phyloP scores from a whole-genome alignment of 345 rosid species.

The Mangifera indica region DNA sequence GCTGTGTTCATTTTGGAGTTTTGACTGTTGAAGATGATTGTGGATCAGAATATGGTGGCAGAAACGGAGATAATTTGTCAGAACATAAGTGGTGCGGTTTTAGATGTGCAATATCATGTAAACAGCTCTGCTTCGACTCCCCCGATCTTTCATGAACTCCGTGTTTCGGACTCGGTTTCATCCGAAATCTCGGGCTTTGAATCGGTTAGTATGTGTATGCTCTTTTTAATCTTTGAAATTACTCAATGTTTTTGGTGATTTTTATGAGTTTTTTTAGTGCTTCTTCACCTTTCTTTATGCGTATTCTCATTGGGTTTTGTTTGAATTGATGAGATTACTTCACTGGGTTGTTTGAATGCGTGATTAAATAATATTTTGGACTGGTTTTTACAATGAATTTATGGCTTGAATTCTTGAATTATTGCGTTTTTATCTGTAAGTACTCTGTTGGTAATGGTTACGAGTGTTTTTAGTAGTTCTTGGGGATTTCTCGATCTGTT shows the following conservation, averaged over 20 bases:
- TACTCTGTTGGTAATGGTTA: not conserved
- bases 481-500: not conserved
- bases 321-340: not conserved
- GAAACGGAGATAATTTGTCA: conserved; percentile 39
- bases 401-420: no score
- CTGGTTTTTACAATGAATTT: no score
- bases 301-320: not conserved
- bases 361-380: no score
- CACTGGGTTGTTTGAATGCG: no score
- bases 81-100: conserved; percentile 14
- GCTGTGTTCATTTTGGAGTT: not conserved
- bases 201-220: conserved; percentile 38
- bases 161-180: conserved; percentile 33
- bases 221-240: not conserved
- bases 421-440: no score
- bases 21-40: conserved; percentile 20
- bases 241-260: not conserved
- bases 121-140: conserved; percentile 26
- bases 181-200: conserved; percentile 43
- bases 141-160: conserved; percentile 27
- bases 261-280: not conserved
- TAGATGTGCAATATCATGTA: conserved; percentile 35
- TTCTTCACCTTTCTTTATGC: not conserved
- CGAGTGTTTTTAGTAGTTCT: not conserved
- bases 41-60: conserved; percentile 35